These are phyloP conservation scores for Ampelomyces quisqualis DNA, from an alignment of 2,329 filamentous ascomycete species.

Conservation along the genomic window DNA sequence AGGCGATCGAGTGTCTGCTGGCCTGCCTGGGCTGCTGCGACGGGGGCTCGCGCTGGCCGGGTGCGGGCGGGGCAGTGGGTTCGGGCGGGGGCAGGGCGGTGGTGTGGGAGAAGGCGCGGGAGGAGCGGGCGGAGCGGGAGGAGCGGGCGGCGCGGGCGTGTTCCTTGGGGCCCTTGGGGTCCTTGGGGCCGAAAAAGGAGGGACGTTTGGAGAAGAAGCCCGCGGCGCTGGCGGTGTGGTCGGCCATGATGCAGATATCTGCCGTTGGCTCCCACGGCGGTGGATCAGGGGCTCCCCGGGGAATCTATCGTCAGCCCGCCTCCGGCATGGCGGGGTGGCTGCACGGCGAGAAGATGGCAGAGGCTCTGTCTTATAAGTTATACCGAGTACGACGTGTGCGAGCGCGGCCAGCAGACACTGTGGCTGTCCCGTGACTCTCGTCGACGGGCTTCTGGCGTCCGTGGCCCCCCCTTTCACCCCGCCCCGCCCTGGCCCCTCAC, in stretches of 20 bases:
- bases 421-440: slow-evolving; percentile 1
- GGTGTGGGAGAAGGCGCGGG: slow-evolving; percentile 5
- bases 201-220: slow-evolving; percentile 36
- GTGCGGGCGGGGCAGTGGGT: slow-evolving; percentile 10
- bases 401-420: neutral
- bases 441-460: too few species aligned
- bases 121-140: slow-evolving; percentile 7
- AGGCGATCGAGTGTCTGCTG: slow-evolving; percentile 39
- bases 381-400: too few species aligned
- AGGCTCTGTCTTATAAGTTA: too few species aligned
- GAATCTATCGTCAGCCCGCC: too few species aligned
- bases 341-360: too few species aligned
- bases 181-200: slow-evolving; percentile 32
- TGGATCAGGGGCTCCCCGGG: slow-evolving; percentile 1
- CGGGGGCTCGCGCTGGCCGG: slow-evolving; percentile 13
- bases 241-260: slow-evolving; percentile 17
- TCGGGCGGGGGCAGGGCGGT: slow-evolving; percentile 4
- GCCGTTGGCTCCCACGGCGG: neutral
- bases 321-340: slow-evolving; percentile 5
- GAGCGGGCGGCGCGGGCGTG: slow-evolving; percentile 9
- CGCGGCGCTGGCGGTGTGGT: slow-evolving; percentile 10
- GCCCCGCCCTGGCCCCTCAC: slow-evolving; percentile 1
- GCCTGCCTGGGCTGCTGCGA: slow-evolving; percentile 30
- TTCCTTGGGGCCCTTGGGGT: slow-evolving; percentile 14
- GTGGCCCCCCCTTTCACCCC: too few species aligned